phyloP scores from a whole-genome alignment of 163 green algal genomes.

The Chloroidium sp. region DNA sequence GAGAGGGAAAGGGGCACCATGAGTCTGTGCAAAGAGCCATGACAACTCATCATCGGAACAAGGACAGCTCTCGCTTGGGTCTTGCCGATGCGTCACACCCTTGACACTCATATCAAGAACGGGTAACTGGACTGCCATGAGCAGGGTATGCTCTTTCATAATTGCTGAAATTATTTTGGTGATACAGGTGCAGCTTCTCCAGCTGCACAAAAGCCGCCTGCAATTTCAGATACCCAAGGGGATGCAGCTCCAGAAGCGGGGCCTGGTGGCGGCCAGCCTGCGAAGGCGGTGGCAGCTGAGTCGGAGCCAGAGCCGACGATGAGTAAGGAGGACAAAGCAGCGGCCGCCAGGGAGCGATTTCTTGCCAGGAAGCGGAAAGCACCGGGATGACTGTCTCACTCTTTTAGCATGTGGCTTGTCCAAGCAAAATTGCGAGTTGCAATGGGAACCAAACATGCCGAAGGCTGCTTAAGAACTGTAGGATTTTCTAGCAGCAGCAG shows the following conservation, averaged over 20 bases:
- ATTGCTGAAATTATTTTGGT: background rate
- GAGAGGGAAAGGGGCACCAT: too few relatives aligned
- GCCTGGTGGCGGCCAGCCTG: background rate
- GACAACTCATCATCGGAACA: too few relatives aligned
- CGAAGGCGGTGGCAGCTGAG: background rate
- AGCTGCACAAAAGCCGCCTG: background rate
- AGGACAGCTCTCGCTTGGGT: too few relatives aligned
- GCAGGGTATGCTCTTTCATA: slow-evolving; percentile 5
- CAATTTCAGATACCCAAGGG: background rate
- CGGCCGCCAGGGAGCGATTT: slow-evolving; percentile 59
- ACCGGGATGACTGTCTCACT: background rate
- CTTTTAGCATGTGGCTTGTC: too few relatives aligned
- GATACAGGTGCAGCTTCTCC: background rate
- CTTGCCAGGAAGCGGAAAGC: slow-evolving; percentile 44
- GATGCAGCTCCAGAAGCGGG: background rate
- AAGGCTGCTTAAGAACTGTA: too few relatives aligned
- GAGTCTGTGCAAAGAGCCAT: too few relatives aligned
- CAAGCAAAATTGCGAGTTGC: too few relatives aligned
- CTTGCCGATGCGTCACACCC: too few relatives aligned
- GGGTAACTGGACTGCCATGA: too few relatives aligned
- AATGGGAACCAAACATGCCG: too few relatives aligned
- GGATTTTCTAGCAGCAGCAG: too few relatives aligned
- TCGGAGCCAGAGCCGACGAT: slow-evolving; percentile 1
- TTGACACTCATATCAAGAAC: too few relatives aligned
- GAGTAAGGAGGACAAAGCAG: slow-evolving; percentile 51